Evolutionary conservation across 2,329 filamentous ascomycete genomes (phyloP), one percentile per base, ranked within the genome.

Genomic region (Sphaerulina musiva): DNA sequence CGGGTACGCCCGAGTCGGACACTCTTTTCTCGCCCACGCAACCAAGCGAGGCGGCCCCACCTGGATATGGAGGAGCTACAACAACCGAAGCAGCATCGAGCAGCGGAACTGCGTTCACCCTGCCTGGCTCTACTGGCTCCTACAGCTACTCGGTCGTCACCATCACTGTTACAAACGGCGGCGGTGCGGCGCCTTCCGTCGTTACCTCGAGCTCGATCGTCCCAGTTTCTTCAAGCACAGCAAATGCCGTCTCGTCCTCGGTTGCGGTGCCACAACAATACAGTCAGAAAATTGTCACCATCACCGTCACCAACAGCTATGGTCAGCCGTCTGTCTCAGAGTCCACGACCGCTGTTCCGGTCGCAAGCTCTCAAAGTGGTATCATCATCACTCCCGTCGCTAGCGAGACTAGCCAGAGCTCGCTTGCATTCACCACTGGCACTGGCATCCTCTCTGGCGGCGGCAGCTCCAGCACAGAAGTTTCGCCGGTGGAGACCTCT

Each of bases 121-220:
- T 59, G n/a, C 55, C 57, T 46, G 48, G 55, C 41, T 49, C 53
- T 26, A 20, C 51, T 32, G 57, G 57, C 8, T 49, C 54, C 4
- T 59, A 59, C 46, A 55, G 49, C 39, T 48, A 55, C 31, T 57
- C 57, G 23, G n/a, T 55, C 43, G 54, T 59, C 29, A 59, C 57
- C n/a, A 44, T 59, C 42, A 59, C 57, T 17, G 42, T 59, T 52
- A 57, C 57, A 11, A 53, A 55, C n/a, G 34, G 11, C 6, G 45
- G 40, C 12, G 54, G 57, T 20, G 29, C 36, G 20, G 45, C 48
- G 2, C 53, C 57, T 32, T 12, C 53, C 1, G 40, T 50, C 9
- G 38, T 44, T 11, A 49, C 47, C 7, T 59, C 57, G 10, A 47
- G 39, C 20, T 46, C 48, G 7, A 23, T 56, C 42, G 54, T 59